Percentiles rank a stretch among this genome's conserved stretches.
Evolutionary conservation across 192 early-diverging fungal genomes (phyloP).

Genomic region (Anaeromyces robustus): DNA sequence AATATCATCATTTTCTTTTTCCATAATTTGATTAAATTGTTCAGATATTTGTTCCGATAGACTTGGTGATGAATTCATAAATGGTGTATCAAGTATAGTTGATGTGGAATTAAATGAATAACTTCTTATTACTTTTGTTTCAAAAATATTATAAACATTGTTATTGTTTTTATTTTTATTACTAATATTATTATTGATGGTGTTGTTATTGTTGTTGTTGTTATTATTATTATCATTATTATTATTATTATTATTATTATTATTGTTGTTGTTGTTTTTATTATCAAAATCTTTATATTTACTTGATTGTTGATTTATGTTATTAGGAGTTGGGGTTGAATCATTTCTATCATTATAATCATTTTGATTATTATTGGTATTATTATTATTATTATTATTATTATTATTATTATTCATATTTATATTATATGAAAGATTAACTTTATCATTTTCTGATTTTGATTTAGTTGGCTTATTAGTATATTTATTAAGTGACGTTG

Average conservation of each 20-base stretch:
- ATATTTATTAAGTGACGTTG: neutral
- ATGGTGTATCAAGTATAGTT: neutral
- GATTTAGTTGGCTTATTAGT: no score
- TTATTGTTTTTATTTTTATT: neutral
- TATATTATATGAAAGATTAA: no score
- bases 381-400: no score
- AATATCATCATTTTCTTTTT: neutral
- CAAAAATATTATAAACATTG: neutral
- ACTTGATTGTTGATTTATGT: no score
- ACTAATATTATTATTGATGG: neutral
- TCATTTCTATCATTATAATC: no score
- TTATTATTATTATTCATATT: no score
- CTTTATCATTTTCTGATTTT: no score
- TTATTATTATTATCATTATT: neutral
- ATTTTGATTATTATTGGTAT: no score
- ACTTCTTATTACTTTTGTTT: neutral
- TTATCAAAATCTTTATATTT: no score
- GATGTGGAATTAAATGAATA: neutral
- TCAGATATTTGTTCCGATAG: neutral
- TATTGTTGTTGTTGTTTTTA: no score
- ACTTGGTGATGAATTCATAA: neutral
- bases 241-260: neutral
- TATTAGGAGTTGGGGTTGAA: no score
- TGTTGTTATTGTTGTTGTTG: no score
- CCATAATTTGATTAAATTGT: neutral